These are phyloP conservation scores for Cyberlindnera nakhonratchasimensis DNA, from an alignment of 805 yeast species.

Conservation along the genomic window DNA sequence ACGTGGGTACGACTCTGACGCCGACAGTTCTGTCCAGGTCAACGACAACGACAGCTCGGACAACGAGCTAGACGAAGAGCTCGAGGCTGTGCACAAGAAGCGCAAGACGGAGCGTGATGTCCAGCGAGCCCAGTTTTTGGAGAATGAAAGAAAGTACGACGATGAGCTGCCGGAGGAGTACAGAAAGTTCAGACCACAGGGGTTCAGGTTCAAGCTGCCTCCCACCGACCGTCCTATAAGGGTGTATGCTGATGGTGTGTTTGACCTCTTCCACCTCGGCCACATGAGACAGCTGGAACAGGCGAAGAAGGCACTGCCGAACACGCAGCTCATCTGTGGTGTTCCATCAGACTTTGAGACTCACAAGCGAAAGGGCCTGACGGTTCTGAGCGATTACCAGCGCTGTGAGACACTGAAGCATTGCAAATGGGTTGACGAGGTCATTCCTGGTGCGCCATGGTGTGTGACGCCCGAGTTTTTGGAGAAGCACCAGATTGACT, in stretches of 20 bases:
- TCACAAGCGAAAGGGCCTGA: slow-evolving; percentile 87
- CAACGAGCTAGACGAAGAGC: slow-evolving; percentile 12
- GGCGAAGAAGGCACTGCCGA: slow-evolving; percentile 87
- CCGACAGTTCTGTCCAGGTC: slow-evolving; percentile 4
- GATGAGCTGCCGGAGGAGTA: slow-evolving; percentile 63
- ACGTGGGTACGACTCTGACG: slow-evolving; percentile 18
- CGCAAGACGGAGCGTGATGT: slow-evolving; percentile 27
- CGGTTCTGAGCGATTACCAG: slow-evolving; percentile 85
- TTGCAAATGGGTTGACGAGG: slow-evolving; percentile 98
- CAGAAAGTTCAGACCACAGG: slow-evolving; percentile 75
- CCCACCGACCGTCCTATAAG: slow-evolving; percentile 83
- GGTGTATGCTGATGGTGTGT: slow-evolving; percentile 97
- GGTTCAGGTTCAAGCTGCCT: slow-evolving; percentile 76
- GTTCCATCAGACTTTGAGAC: slow-evolving; percentile 88
- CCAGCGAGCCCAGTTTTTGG: slow-evolving; percentile 28
- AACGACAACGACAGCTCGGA: slow-evolving; percentile 9
- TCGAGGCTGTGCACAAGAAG: slow-evolving; percentile 17
- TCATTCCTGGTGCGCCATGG: slow-evolving; percentile 95
- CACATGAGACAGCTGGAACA: slow-evolving; percentile 98
- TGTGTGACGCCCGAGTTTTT: slow-evolving; percentile 81
- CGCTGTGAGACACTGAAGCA: slow-evolving; percentile 88
- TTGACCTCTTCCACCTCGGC: slow-evolving; percentile 93
- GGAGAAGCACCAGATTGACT: slow-evolving; percentile 78
- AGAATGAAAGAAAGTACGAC: slow-evolving; percentile 58
- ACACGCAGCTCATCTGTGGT: slow-evolving; percentile 84